Evolutionary conservation across 352 stramenopile genomes (phyloP).

Genomic region (Globisporangium mamillatum): DNA sequence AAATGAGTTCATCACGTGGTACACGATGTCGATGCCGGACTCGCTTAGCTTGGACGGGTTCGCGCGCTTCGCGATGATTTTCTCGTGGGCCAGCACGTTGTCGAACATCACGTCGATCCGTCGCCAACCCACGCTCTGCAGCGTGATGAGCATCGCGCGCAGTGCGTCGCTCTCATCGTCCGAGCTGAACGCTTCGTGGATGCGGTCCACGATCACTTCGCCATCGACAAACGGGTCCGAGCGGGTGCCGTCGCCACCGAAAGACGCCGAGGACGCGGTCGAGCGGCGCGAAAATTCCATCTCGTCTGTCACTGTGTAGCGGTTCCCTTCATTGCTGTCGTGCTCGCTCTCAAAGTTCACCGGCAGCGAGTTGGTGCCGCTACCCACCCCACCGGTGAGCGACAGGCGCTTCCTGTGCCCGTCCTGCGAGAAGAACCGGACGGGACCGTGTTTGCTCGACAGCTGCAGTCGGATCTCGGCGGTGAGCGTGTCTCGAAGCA

Average conservation of each 20-base stretch:
- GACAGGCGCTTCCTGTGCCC: constrained; percentile 15
- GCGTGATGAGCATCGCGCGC: constrained; percentile 67
- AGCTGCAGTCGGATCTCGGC: constrained; percentile 28
- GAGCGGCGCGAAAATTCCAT: constrained; percentile 14
- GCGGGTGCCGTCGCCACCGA: constrained; percentile 22
- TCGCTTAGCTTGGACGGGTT: constrained; percentile 51
- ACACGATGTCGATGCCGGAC: constrained; percentile 67
- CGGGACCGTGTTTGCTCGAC: constrained; percentile 35
- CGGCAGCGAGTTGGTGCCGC: not conserved
- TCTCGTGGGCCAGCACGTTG: constrained; percentile 66
- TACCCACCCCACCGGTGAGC: constrained; percentile 3
- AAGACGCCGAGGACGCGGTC: constrained; percentile 16
- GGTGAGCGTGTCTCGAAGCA: constrained; percentile 52
- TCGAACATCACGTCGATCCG: constrained; percentile 73
- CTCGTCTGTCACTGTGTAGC: constrained; percentile 15
- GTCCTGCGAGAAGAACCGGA: constrained; percentile 24
- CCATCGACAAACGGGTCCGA: constrained; percentile 50
- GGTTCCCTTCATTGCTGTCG: not conserved
- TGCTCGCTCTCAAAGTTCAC: constrained; percentile 9
- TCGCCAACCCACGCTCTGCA: constrained; percentile 74
- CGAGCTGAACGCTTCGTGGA: constrained; percentile 62
- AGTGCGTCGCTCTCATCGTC: constrained; percentile 60
- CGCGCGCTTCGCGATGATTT: constrained; percentile 78
- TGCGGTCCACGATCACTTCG: constrained; percentile 61
- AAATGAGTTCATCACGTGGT: constrained; percentile 77